Evolutionary conservation across 768 basidiomycete genomes (phyloP), one percentile per base, ranked within the genome.

Genomic region (Panellus pusillus): DNA sequence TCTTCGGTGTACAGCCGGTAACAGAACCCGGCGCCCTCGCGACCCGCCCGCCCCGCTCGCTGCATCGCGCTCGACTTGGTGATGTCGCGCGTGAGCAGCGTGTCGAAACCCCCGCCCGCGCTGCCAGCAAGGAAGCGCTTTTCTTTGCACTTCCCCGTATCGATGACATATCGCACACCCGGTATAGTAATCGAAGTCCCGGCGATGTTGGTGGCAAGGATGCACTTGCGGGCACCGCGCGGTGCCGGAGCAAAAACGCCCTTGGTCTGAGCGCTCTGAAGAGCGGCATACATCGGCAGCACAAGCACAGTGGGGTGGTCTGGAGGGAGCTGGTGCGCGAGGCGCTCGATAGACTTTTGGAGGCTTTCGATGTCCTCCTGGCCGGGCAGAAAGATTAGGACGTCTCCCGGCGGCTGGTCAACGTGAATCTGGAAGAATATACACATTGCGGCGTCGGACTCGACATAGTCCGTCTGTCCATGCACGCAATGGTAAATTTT

Each of bases 181-280:
- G 95, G 93, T 65, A 99, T 97, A 13, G 97, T 98, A 66, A 99
- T 93, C 12, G 90, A 92, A 0, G 97, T 98, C 70, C 98, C 97
- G 11, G 97, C 97, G 53, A 99, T 95, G 70, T 98, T 99, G 15
- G 97, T 99, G 2, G 97, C 89, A 36, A 99, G 76, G 58, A 99
- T 93, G 70, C 94, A 90, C 70, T 98, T 95, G 52, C 97, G 83
- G 2, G 81, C 82, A 47, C 83, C 79, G 1, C 80, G 66, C 13
- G 88, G 83, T 0, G 90, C 71, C 1, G 83, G 72, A 0, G 70
- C 65, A 70, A 98, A 98, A 43, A 91, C 91, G 65, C 83, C 84
- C 40, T 82, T 71, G 70, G 97, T 94, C 57, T 89, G 83, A 11
- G 76, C 73, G 20, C 86, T 81, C 8, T 91, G 85, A 58, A 98